These are phyloP conservation scores for Trametes villosa DNA, from an alignment of 768 basidiomycete species.

Conservation along the genomic window DNA sequence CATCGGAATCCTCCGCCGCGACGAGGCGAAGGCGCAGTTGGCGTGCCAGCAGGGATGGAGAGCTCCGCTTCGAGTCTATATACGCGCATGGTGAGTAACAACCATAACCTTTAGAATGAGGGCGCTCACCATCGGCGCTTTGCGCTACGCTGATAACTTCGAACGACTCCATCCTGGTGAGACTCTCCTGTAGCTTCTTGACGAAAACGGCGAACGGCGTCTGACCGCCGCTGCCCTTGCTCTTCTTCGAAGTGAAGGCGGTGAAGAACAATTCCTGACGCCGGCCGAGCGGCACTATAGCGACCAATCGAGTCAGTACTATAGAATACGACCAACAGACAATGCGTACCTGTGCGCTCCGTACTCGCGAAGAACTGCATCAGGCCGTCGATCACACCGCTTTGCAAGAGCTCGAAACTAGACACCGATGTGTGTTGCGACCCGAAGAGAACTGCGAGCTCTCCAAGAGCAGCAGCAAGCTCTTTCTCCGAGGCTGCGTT, in stretches of 20 bases:
- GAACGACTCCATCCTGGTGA: slow-evolving; percentile 94
- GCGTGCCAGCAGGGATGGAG: slow-evolving; percentile 88
- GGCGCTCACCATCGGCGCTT: slow-evolving; percentile 71
- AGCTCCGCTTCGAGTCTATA: slow-evolving; percentile 86
- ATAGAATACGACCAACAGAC: no score
- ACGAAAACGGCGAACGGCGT: slow-evolving; percentile 79
- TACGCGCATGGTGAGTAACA: neutral
- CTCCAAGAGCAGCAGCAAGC: slow-evolving; percentile 61
- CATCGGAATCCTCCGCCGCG: slow-evolving; percentile 88
- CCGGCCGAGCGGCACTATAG: slow-evolving; percentile 64
- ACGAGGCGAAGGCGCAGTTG: slow-evolving; percentile 88
- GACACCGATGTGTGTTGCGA: slow-evolving; percentile 81
- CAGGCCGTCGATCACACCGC: slow-evolving; percentile 88
- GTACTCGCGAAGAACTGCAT: slow-evolving; percentile 73
- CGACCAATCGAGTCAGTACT: no score
- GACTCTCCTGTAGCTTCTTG: slow-evolving; percentile 93
- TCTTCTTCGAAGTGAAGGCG: slow-evolving; percentile 64
- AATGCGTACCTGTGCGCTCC: slow-evolving; percentile 57
- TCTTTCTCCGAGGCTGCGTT: slow-evolving; percentile 64
- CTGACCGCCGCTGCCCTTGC: slow-evolving; percentile 50
- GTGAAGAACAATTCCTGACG: slow-evolving; percentile 83
- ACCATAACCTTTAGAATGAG: neutral
- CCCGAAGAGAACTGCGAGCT: slow-evolving; percentile 81
- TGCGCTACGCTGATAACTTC: slow-evolving; percentile 91
- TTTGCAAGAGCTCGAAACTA: slow-evolving; percentile 94